A percentile compares a stretch with the other conserved stretches of the same genome.
Conservation (phyloP, 768 basidiomycete genomes). For the Pulveroboletus sp. region DNA sequence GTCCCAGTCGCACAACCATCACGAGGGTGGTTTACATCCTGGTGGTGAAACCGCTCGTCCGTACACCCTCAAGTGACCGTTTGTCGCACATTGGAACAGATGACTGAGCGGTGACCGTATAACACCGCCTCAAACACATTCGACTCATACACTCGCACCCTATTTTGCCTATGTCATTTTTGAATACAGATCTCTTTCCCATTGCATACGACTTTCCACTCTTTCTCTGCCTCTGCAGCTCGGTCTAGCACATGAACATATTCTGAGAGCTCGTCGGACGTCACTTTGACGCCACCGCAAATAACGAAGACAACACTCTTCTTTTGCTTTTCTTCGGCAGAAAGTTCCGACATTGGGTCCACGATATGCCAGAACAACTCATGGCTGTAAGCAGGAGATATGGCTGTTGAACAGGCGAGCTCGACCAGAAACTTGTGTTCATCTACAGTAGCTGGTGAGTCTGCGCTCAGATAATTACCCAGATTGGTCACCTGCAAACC, state of each 20-base stretch:
- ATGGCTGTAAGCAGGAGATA: constrained; percentile 60
- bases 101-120: constrained; percentile 3
- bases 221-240: constrained; percentile 26
- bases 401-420: constrained; percentile 66
- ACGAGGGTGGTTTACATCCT: constrained; percentile 25
- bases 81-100: neutral
- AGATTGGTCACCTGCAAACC: constrained; percentile 51
- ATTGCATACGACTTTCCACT: constrained; percentile 30
- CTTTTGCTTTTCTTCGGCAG: constrained; percentile 20
- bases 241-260: constrained; percentile 41
- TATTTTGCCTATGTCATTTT: constrained; percentile 5
- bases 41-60: constrained; percentile 16
- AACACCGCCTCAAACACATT: constrained; percentile 14
- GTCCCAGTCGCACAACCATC: constrained; percentile 15
- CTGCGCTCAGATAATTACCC: neutral
- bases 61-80: neutral
- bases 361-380: constrained; percentile 45
- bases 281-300: constrained; percentile 57
- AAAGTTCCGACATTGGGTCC: constrained; percentile 21
- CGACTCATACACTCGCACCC: neutral
- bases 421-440: constrained; percentile 75
- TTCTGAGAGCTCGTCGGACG: constrained; percentile 46
- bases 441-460: constrained; percentile 36
- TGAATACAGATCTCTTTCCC: constrained; percentile 20
- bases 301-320: constrained; percentile 17